Evolutionary conservation across 352 stramenopile genomes (phyloP), one percentile per base, ranked within the genome.

Genomic region (Globisporangium paddicum): DNA sequence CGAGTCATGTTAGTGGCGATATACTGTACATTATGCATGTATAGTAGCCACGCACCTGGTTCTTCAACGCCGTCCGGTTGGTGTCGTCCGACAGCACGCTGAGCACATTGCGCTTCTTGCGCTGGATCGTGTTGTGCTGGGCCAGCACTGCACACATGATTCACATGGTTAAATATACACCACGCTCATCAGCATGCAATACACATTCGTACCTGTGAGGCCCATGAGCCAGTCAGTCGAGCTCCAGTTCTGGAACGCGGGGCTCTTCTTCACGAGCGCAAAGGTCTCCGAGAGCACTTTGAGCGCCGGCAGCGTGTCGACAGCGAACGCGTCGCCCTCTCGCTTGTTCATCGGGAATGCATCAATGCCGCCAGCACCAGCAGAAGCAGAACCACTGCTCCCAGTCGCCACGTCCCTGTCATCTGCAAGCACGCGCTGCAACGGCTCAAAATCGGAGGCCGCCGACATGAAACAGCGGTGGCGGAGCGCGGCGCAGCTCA

Each of bases 211-310:
- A 77, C 66, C 65, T 23, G 81, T 90, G 21, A 94, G 76, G 1
- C 79, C 82, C 53, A 94, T 71, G 57, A 94, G 76, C 85, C 85
- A 94, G 52, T 94, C 85, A 16, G 78, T 75, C 2, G 82, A 73
- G 57, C 71, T 91, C 82, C 79, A 91, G 61, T 77, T 87, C 52
- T 73, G 71, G 44, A 93, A 67, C 28, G 81, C 74, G 18, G 69
- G 77, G 55, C 68, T 89, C 62, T 80, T 60, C 57, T 72, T 68
- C 45, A 90, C 50, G 48, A 92, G 60, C 35, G 77, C 67, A 5
- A 93, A 62, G 30, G 79, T 90, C 68, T 94, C 82, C 11, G 80
- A 72, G 48, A 94, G 58, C 37, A 90, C 75, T 54, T 88, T 87
- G 38, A 93, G 77, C 54, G 83, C 84, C 37, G 79, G 79, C 19